Conservation (phyloP, 2,329 filamentous ascomycete species). For the Aspergillus arachidicola region DNA sequence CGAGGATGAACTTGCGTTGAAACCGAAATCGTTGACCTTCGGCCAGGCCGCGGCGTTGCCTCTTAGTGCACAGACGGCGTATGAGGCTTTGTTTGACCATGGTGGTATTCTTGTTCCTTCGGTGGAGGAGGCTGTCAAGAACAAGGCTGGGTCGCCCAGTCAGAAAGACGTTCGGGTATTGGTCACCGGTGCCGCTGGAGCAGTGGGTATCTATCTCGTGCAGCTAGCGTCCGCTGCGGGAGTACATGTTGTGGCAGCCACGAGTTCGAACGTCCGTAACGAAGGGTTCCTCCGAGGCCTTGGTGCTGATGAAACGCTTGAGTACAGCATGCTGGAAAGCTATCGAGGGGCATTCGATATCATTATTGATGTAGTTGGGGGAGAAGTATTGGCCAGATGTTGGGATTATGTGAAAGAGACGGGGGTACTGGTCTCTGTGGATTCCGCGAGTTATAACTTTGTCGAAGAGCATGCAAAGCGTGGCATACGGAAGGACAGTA, state of each 20-base stretch:
- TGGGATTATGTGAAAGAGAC: constrained; percentile 23
- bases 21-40: constrained; percentile 24
- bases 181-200: constrained; percentile 43
- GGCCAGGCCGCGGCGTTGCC: constrained; percentile 31
- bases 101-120: constrained; percentile 13
- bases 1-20: constrained; percentile 26
- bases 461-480: constrained; percentile 24
- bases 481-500: constrained; percentile 18
- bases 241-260: constrained; percentile 35
- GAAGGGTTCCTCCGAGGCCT: constrained; percentile 35
- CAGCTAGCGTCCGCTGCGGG: constrained; percentile 40
- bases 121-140: not conserved
- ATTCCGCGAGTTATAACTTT: constrained; percentile 32
- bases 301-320: constrained; percentile 43
- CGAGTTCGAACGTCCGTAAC: constrained; percentile 39
- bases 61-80: constrained; percentile 34
- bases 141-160: not conserved
- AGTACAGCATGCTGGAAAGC: constrained; percentile 32
- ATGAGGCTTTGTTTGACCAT: constrained; percentile 35
- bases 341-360: constrained; percentile 21
- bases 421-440: constrained; percentile 30
- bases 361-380: constrained; percentile 32
- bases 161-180: constrained; percentile 24
- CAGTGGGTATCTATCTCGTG: constrained; percentile 40
- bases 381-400: constrained; percentile 21